Base-by-base conservation (phyloP, 2,329 filamentous ascomycete genomes). In the Colletotrichum liaoningense region DNA sequence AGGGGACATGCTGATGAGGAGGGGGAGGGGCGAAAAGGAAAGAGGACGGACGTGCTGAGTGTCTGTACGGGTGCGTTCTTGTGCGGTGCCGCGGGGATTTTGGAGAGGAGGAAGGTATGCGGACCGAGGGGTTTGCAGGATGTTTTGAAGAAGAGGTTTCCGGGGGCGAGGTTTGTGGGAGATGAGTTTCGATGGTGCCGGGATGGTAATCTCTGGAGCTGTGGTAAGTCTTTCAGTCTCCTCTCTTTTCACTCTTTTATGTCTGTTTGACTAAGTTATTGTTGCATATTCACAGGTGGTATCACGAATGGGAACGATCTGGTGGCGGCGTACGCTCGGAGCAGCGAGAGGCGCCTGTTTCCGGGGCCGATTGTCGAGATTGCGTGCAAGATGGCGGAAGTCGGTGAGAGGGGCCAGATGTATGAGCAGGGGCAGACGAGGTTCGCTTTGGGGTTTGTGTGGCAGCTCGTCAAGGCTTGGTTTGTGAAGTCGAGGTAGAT, bases 301-400 rank as follows among this genome's bases (percentile, higher is more conserved):
- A 80, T 90, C 66, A 90, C 88, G 14, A 89, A 89, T 73, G 88
- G 88, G 38, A 89, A 89, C 75, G 88, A 90, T 70, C 82, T 90
- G 66, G 84, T 89, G 57, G 85, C 86, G 22, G 87, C 87, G 2
- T 90, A 89, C 77, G 84, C 84, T 9, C 83, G 86, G 46, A 79
- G 83, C 6, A 68, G 58, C 46, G 82, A 81, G 56, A 81, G 82
- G 67, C 83, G 83, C 67, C 38, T 42, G 14, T 87, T 88, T 76
- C 82, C 86, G 0, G 76, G 73, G 5, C 78, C 84, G 0, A 74
- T 88, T 19, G 86, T 82, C 11, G 87, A 89, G 77, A 76, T 87
- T 57, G 83, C 78, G 4, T 80, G 85, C 26, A 78, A 79, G 72
- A 76, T 88, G 79, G 83, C 84, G 1, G 88, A 89, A 24, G 85